Evolutionary conservation across 306 rosid species (phyloP).

Genomic region (Delonix regia): DNA sequence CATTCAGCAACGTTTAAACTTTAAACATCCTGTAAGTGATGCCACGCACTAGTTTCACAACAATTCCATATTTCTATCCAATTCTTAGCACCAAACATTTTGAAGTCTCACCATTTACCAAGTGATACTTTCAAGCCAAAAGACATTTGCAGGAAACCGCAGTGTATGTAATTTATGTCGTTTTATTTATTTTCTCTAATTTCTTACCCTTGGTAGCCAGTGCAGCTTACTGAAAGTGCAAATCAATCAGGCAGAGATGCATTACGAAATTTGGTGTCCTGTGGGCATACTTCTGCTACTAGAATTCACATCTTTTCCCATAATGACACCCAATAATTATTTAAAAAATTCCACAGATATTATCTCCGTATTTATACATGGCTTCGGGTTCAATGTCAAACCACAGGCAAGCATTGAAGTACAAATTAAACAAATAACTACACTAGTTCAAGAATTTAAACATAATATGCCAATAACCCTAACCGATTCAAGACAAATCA

Average conservation of each 20-base stretch:
- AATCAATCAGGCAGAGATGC: slow-evolving; percentile 3
- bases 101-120: neutral
- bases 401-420: neutral
- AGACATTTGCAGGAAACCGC: neutral
- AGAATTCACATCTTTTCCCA: neutral
- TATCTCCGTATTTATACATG: neutral
- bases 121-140: neutral
- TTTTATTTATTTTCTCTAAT: neutral
- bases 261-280: neutral
- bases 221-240: neutral
- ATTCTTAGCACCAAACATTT: neutral
- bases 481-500: neutral
- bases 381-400: neutral
- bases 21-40: neutral
- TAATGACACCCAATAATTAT: neutral
- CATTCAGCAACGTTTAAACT: neutral
- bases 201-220: neutral
- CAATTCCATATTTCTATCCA: neutral
- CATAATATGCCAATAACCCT: slow-evolving; percentile 11
- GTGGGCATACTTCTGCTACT: neutral
- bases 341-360: neutral
- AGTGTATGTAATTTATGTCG: neutral
- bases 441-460: neutral
- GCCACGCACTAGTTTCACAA: neutral
- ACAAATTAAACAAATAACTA: neutral